Evolutionary conservation across 805 yeast genomes (phyloP).

Genomic region (Kodamaea jinghongensis): DNA sequence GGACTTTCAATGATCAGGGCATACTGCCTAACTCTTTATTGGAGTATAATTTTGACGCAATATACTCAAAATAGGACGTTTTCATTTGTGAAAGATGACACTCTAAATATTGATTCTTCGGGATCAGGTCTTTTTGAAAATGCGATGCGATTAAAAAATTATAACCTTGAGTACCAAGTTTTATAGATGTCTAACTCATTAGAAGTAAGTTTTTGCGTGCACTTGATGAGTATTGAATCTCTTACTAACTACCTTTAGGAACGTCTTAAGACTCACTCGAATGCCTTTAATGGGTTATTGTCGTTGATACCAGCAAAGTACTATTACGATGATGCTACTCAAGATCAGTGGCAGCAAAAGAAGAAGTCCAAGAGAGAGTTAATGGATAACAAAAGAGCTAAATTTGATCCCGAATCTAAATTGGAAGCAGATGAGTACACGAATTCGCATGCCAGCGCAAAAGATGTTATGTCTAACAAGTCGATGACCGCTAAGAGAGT

Average conservation of each 20-base stretch:
- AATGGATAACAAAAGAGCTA: constrained; percentile 59
- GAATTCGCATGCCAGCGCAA: constrained; percentile 49
- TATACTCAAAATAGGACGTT: no score
- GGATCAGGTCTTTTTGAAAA: background rate
- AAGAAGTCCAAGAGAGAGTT: constrained; percentile 68
- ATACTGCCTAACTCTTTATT: no score
- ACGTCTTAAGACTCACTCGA: constrained; percentile 71
- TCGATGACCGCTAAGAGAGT: constrained; percentile 54
- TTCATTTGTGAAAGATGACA: no score
- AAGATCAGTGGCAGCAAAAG: constrained; percentile 86
- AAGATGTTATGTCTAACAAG: constrained; percentile 55
- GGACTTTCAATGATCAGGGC: no score
- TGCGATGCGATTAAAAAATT: constrained; percentile 9
- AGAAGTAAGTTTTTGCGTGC: constrained; percentile 45
- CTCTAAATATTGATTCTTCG: no score
- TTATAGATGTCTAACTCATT: constrained; percentile 53
- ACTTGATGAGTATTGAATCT: background rate
- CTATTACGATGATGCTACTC: constrained; percentile 87
- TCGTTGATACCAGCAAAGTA: constrained; percentile 93
- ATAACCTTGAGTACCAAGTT: constrained; percentile 1
- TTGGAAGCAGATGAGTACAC: constrained; percentile 41
- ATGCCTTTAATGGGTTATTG: constrained; percentile 83
- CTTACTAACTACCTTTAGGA: constrained; percentile 46
- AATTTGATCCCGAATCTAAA: constrained; percentile 66
- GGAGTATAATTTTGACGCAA: no score